Base-by-base conservation (phyloP, 2,329 filamentous ascomycete species). In the Aspergillus hortae region DNA sequence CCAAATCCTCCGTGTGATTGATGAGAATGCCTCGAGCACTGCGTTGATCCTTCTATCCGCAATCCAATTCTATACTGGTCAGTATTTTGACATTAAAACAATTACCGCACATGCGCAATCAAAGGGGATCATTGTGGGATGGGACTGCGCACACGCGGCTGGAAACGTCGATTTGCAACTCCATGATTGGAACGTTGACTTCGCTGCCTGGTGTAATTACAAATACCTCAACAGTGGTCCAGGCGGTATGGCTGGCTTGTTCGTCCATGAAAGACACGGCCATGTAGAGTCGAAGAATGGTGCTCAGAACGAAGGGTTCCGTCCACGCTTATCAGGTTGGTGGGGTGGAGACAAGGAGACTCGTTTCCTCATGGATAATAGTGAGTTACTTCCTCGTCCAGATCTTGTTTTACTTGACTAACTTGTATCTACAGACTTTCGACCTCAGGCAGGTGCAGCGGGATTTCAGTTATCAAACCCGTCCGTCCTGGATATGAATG, bases 161-260 rank as follows among this genome's bases (percentile, higher is more conserved):
- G 91, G 91, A 30, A 96, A 96, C 65, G 88, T 95, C 2, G 84
- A 88, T 38, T 72, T 96, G 15, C 73, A 78, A 52, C 78, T 96
- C 17, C 90, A 95, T 70, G 89, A 92, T 61, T 96, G 91, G 91
- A 81, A 88, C 59, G 90, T 95, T 32, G 91, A 96, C 69, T 95
- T 95, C 63, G 91, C 92, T 14, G 89, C 83, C 49, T 96, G 91
- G 91, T 96, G 91, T 72, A 92, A 87, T 15, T 96, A 96, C 79
- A 96, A 96, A 74, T 96, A 96, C 74, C 81, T 95, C 68, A 95
- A 95, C 67, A 85, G 86, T 23, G 91, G 91, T 0, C 90, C 91
- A 0, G 91, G 91, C 4, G 80, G 85, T 14, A 95, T 95, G 57
- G 90, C 83, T 1, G 90, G 87, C 0, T 76, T 87, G 1, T 96